Conservation (phyloP, 257 asterid genomes). For the Solanum clarkiae region DNA sequence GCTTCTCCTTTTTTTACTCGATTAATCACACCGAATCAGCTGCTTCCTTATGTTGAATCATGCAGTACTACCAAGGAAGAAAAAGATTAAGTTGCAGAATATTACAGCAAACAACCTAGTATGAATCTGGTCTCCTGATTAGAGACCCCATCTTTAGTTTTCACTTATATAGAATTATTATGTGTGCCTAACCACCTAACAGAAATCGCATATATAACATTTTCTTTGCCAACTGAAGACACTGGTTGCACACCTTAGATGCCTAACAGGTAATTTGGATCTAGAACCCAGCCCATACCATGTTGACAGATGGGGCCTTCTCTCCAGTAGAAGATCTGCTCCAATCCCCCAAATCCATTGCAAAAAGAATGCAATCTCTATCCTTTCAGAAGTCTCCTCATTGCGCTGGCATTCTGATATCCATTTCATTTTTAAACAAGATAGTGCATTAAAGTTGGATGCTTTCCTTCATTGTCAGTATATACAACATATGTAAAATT, state of each 20-base stretch:
- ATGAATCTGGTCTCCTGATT: background rate
- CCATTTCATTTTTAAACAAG: background rate
- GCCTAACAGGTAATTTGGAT: background rate
- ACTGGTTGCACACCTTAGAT: background rate
- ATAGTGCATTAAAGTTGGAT: background rate
- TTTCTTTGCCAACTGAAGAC: background rate
- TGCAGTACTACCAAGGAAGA: background rate
- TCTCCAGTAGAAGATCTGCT: background rate
- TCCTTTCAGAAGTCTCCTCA: background rate
- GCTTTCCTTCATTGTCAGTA: background rate
- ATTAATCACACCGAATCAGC: background rate
- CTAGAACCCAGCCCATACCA: background rate
- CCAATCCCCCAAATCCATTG: background rate
- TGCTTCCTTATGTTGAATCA: background rate
- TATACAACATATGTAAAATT: background rate
- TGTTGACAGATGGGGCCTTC: background rate
- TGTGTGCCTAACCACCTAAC: background rate
- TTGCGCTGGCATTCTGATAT: background rate
- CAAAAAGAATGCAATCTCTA: background rate
- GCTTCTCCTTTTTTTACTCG: background rate
- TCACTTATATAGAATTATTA: background rate
- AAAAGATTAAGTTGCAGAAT: background rate
- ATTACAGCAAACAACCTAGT: background rate
- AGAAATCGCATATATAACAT: background rate
- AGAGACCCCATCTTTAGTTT: background rate